Base-by-base conservation (phyloP, 2,329 filamentous ascomycete genomes). In the Alternaria tenuissima region DNA sequence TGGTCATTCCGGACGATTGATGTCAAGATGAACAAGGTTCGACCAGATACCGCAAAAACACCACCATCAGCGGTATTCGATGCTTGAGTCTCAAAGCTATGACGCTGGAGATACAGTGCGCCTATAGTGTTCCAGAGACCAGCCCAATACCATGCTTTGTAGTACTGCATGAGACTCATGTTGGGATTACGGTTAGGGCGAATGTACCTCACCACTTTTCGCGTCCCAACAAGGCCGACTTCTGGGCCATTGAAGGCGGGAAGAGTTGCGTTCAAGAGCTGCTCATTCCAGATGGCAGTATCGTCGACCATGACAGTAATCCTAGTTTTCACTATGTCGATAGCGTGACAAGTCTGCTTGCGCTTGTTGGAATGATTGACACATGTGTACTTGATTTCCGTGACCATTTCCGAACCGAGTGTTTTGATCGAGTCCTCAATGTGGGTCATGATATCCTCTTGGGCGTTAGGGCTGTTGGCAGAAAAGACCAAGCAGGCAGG, bases 81-180 rank as follows among this genome's bases (percentile, higher is more conserved):
- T 0, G 73, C 66, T 0, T 59, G 64, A 11, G 72, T 74, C 48
- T 79, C 73, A 52, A 75, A 76, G 56, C 77, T 78, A 52, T 75
- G 76, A 2, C 76, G 75, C 16, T 71, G 62, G 5, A 79, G 65
- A 36, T 78, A 78, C 0, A 67, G 1, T 0, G 58, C 69, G 6
- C 66, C 67, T 20, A 71, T 69, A 0, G 56, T 61, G 59, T 74
- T 72, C 68, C 68, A 71, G 34, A 69, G 65, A 0, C 71, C 65
- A 2, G 57, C 47, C 1, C 32, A 30, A 52, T 70, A 72, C 28
- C 44, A 47, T 8, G 39, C 43, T 4, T 48, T 51, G 57, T 54
- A 63, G 1, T 46, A 2, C n/a, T 65, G 62, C 1, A 28, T 32
- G 7, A 57, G 6, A 9, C 42, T 54, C 20, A 28, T 39, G 0